Base-by-base conservation (phyloP, 495 filamentous ascomycete species). In the Xylaria flabelliformis region DNA sequence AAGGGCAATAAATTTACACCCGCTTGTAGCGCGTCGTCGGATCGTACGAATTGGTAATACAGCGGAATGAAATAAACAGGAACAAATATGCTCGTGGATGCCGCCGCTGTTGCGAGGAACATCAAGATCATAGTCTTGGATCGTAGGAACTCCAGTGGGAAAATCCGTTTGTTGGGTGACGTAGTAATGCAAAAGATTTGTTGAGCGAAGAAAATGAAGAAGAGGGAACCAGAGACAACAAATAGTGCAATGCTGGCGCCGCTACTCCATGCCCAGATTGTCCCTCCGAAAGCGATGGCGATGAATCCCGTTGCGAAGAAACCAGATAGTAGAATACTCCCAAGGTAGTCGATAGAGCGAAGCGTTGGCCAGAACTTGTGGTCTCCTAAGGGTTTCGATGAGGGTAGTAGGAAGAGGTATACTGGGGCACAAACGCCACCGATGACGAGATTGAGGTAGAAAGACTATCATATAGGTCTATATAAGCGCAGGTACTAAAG, bases 401-500 rank as follows among this genome's bases (percentile, higher is more conserved):
- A 74, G 1, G 87, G 88, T 1, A 91, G 74, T 13, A 87, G 65
- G 71, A 88, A 83, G 65, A 91, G 50, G 72, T 86, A 90, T 32
- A 87, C 80, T 0, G 88, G 89, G 1, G 84, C 80, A 55, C 84
- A 82, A n/a, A 85, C 66, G 10, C 69, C 89, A 6, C 85, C 87
- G 39, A 92, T 78, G 42, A 80, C 44, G 15, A 48, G 44, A 13
- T 48, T 48, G 15, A 48, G 44, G 44, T 48, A 48, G 44, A 48
- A 48, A 10, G 44, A 48, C 44, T 48, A 17, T 9, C 13, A 48
- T 15, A 4, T 4, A 1, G 10, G 4, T 15, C 44, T 29, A 29
- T 29, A 48, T 48, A 13, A 48, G 44, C 15, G 4, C 15, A 48
- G 15, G 0, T 9, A 13, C 44, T 13, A 17, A 13, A 17, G 44